Evolutionary conservation across 192 early-diverging fungal species (phyloP), one percentile per base, ranked within the genome.

Genomic region (Phlyctochytrium planicorne): DNA sequence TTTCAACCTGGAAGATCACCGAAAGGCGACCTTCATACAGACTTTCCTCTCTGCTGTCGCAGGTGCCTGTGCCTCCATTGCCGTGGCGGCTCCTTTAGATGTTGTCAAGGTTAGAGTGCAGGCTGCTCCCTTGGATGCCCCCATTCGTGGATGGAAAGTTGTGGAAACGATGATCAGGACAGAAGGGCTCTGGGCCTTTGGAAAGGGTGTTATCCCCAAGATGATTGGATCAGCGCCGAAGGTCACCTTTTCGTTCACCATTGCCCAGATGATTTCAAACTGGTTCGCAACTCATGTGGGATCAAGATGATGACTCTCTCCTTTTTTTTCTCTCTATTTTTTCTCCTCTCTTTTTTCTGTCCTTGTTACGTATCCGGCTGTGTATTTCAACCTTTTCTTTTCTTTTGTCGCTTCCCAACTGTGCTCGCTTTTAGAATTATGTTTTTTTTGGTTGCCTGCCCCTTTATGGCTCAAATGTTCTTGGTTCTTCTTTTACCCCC

Each of bases 81-180:
- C 90, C 6, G 89, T 97, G 23, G 91, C 93, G 14, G 90, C 92
- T 25, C 94, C 94, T 6, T 84, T 97, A 72, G 94, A 97, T 77
- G 93, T 97, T 16, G 90, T 97, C 79, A 97, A 97, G 87, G 93
- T 92, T n/a, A 89, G 94, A 56, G 92, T 97, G 76, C 94, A 97
- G 79, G 90, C 91, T 56, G 87, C 90, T 52, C 88, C 91, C 67
- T 90, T 94, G 71, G 93, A 93, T 20, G 80, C 82, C 66, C 89
- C 89, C 27, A 88, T 90, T 70, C 85, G 88, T 60, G 94, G 94
- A 63, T 68, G 87, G 59, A 84, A 82, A 61, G 90, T 97, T 62
- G 73, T 94, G 63, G 80, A 79, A 71, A 81, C 85, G 52, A 87
- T 97, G 86, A 74, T 94, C 60, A 87, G 85, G 71, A 77, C 91